Conservation (phyloP, 1,284 basidiomycete genomes). For the Sphaerobolus stellatus region DNA sequence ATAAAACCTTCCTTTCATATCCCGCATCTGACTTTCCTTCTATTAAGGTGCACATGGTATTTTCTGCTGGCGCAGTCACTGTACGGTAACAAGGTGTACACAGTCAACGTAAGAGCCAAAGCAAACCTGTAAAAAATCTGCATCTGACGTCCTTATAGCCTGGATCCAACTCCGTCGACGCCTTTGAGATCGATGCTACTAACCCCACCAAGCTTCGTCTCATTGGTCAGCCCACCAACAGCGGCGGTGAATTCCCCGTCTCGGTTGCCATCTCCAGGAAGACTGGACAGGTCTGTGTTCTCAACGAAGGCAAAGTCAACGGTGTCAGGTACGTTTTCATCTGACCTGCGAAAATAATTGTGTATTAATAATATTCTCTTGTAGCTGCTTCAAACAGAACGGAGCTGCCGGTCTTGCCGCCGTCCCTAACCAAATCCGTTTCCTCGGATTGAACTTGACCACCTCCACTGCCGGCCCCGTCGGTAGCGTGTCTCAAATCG, state of each 20-base stretch:
- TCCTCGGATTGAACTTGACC: background rate
- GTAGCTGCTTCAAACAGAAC: background rate
- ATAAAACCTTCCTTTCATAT: too few relatives aligned
- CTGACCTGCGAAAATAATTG: background rate
- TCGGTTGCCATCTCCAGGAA: background rate
- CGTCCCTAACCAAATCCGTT: background rate
- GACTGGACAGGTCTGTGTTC: conserved; percentile 3
- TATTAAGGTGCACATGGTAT: background rate
- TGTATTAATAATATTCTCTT: background rate
- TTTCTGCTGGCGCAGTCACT: background rate
- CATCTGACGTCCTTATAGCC: background rate
- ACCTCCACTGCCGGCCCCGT: background rate
- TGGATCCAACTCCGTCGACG: background rate
- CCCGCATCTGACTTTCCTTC: too few relatives aligned
- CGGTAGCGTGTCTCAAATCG: background rate
- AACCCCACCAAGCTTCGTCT: background rate
- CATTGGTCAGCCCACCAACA: background rate
- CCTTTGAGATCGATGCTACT: background rate
- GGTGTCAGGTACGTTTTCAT: background rate
- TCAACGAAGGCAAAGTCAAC: conserved; percentile 6
- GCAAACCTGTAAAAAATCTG: background rate
- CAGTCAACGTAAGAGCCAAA: background rate
- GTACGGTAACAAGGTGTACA: background rate
- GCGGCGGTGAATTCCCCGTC: conserved; percentile 9
- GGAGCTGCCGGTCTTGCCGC: background rate